phyloP scores from a whole-genome alignment of 2,329 filamentous ascomycete species.

The Verticillium tricorpus region DNA sequence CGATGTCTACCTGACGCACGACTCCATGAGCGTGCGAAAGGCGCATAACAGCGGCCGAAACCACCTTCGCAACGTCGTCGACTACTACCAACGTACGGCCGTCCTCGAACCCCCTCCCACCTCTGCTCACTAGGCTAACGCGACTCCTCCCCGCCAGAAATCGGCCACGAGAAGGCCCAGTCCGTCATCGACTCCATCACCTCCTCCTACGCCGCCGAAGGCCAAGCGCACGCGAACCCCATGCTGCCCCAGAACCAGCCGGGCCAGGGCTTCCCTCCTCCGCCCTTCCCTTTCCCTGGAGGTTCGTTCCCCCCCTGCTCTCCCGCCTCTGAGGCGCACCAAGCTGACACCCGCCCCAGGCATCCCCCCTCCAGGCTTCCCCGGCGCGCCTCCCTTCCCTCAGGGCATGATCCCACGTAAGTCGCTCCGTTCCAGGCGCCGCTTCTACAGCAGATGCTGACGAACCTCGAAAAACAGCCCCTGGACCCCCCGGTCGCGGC shows the following conservation, averaged over 20 bases:
- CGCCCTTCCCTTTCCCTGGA: slow-evolving; percentile 61
- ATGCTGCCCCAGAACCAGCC: slow-evolving; percentile 71
- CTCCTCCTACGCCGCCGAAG: slow-evolving; percentile 89
- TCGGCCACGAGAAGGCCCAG: slow-evolving; percentile 97
- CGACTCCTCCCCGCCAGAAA: slow-evolving; percentile 56
- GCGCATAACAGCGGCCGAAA: slow-evolving; percentile 96
- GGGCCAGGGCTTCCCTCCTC: slow-evolving; percentile 44
- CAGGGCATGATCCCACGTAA: slow-evolving; percentile 47
- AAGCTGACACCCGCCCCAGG: slow-evolving; percentile 28
- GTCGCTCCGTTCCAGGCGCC: slow-evolving; percentile 21
- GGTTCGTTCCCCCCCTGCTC: slow-evolving; percentile 25
- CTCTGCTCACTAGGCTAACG: slow-evolving; percentile 4
- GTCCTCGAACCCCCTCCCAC: background rate
- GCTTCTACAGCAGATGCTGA: background rate
- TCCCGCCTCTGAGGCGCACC: slow-evolving; percentile 16
- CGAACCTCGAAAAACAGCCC: slow-evolving; percentile 30
- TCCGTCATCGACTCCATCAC: slow-evolving; percentile 98
- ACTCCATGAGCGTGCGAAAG: slow-evolving; percentile 99
- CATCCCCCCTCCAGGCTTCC: slow-evolving; percentile 53
- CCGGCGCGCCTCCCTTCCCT: slow-evolving; percentile 37
- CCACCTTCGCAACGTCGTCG: slow-evolving; percentile 93
- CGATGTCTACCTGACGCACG: slow-evolving; percentile 99
- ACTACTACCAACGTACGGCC: slow-evolving; percentile 87
- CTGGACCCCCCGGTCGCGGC: slow-evolving; percentile 40
- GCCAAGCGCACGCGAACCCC: slow-evolving; percentile 79